Evolutionary conservation across 2,329 filamentous ascomycete genomes (phyloP).

Genomic region (Apiospora rasikravindrae): DNA sequence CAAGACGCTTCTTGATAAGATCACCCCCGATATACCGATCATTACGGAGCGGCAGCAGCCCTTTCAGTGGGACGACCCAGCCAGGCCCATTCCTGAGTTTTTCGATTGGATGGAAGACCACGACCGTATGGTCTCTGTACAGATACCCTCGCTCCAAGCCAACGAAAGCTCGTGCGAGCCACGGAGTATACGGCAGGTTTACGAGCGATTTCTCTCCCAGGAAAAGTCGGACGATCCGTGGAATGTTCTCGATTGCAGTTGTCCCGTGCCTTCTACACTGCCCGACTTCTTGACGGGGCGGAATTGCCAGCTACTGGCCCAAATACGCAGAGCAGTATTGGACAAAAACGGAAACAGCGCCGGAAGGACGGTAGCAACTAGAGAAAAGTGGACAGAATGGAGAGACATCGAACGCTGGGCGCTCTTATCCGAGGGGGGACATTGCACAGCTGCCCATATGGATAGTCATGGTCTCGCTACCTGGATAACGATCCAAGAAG

Average conservation of each 20-base stretch:
- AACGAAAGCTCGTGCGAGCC: constrained; percentile 17
- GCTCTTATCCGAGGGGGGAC: constrained; percentile 39
- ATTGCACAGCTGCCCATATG: constrained; percentile 41
- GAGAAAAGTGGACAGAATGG: constrained; percentile 41
- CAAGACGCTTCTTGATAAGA: constrained; percentile 19
- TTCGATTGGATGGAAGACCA: constrained; percentile 21
- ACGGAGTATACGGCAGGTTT: constrained; percentile 19
- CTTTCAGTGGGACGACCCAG: constrained; percentile 14
- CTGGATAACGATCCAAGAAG: constrained; percentile 41
- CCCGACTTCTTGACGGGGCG: constrained; percentile 19
- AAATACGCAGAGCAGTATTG: constrained; percentile 17
- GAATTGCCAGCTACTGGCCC: constrained; percentile 22
- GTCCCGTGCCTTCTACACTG: constrained; percentile 19
- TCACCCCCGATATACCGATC: constrained; percentile 18
- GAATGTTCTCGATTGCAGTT: constrained; percentile 19
- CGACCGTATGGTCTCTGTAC: constrained; percentile 17
- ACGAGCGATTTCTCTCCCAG: constrained; percentile 18
- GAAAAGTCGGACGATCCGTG: constrained; percentile 16
- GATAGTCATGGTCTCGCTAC: constrained; percentile 42
- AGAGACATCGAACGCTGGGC: constrained; percentile 40
- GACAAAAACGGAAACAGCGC: constrained; percentile 16
- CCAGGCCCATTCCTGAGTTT: constrained; percentile 19
- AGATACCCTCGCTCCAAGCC: constrained; percentile 19
- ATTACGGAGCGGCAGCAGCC: constrained; percentile 19
- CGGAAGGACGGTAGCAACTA: constrained; percentile 27